These are phyloP conservation scores for Peronospora belbahrii DNA, from an alignment of 352 stramenopile species.

Conservation along the genomic window DNA sequence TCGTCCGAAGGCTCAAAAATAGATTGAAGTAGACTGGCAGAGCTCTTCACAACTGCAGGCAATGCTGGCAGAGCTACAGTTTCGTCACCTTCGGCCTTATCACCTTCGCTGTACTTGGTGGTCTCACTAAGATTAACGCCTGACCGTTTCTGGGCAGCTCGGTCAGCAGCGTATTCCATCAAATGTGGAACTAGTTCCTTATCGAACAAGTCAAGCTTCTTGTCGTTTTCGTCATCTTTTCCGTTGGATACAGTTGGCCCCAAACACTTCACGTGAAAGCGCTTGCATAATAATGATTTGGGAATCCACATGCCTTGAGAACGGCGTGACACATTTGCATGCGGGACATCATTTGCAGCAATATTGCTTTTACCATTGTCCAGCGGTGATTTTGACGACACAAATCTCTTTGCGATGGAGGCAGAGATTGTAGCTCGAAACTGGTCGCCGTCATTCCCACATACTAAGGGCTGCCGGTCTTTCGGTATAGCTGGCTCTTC, in stretches of 20 bases:
- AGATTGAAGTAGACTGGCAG: constrained; percentile 52
- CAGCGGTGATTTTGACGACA: constrained; percentile 29
- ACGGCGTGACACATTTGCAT: constrained; percentile 37
- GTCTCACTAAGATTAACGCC: neutral
- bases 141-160: constrained; percentile 7
- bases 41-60: constrained; percentile 34
- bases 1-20: constrained; percentile 80
- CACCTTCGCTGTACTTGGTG: neutral
- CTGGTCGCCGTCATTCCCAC: constrained; percentile 26
- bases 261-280: constrained; percentile 68
- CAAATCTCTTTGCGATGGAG: constrained; percentile 77
- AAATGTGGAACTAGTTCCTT: constrained; percentile 67
- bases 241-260: constrained; percentile 22
- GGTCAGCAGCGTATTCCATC: constrained; percentile 47
- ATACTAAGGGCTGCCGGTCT: constrained; percentile 34
- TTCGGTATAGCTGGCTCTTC: constrained; percentile 6
- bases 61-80: constrained; percentile 32
- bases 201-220: constrained; percentile 50
- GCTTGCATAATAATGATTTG: constrained; percentile 69
- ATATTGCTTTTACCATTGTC: constrained; percentile 5
- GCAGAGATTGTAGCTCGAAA: constrained; percentile 72
- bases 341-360: neutral
- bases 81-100: neutral
- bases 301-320: constrained; percentile 56
- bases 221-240: constrained; percentile 17